Evolutionary conservation across 129 eudicot species (phyloP), one percentile per base, ranked within the genome.

Genomic region (Centella asiatica): DNA sequence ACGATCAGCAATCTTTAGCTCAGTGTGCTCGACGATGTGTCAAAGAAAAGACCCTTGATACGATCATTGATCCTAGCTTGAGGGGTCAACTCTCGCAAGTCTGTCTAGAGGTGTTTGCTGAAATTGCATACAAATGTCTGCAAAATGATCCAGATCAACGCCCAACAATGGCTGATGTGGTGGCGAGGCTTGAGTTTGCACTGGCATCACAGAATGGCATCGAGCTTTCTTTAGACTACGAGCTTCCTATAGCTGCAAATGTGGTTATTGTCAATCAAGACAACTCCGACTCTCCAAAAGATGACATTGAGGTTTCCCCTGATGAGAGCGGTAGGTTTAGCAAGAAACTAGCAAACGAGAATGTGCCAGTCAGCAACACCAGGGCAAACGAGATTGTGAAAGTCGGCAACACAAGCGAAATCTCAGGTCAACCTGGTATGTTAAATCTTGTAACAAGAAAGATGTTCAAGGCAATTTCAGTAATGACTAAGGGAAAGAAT

Each of bases 151-250:
- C 50, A 19, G 2, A 22, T 3, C 27, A 46, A 17, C 51, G 68
- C 49, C 56, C 68, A 1, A 25, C 44, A 11, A 62, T 62, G 67
- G 44, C 55, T 2, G 67, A 62, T 24, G 67, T 62, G 18, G 53
- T 15, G 29, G 53, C 39, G 33, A 44, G 31, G 22, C 67, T 62
- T 9, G 53, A 62, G 55, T 29, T 62, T 26, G 39, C 52, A 4
- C 26, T 62, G 55, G 67, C 17, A n/a, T 44, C 31, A 18, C n/a
- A 44, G 17, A 45, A 46, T 15, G 28, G 25, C 31, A 14, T 25
- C 10, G 25, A 5, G 55, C 10, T 45, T 20, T 11, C 44, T 2
- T 4, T 19, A 12, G 45, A 57, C 62, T 1, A 32, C n/a, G 28
- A 7, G 3, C 3, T 2, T 33, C 61, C 8, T 28, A 4, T 31